Conservation (phyloP, 495 filamentous ascomycete species). For the Penicillium lagena region DNA sequence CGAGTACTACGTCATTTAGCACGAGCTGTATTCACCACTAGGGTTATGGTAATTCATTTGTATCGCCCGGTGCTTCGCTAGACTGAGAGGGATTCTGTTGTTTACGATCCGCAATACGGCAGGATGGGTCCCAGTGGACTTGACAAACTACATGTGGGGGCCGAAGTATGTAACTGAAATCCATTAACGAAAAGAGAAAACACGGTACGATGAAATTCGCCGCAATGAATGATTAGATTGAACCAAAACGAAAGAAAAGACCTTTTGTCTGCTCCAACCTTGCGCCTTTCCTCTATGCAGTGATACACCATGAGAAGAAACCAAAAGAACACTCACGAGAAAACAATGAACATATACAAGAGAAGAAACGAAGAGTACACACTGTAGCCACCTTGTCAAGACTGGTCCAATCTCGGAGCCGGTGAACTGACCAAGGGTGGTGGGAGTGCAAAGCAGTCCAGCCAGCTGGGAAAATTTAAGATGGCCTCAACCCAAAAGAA, state of each 20-base stretch:
- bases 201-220: background rate
- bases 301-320: slow-evolving; percentile 5
- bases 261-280: slow-evolving; percentile 1
- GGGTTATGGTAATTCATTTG: no score
- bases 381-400: background rate
- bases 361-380: no score
- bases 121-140: no score
- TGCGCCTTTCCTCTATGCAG: background rate
- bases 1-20: background rate
- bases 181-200: background rate
- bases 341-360: background rate
- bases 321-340: slow-evolving; percentile 4
- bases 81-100: no score
- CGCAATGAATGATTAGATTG: no score
- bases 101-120: no score
- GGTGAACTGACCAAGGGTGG: background rate
- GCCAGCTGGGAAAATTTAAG: slow-evolving; percentile 5
- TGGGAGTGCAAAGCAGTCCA: slow-evolving; percentile 2
- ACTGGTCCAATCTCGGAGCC: no score
- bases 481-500: background rate
- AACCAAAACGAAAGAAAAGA: background rate
- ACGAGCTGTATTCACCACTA: no score
- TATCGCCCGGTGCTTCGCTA: no score
- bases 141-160: no score
- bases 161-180: no score